phyloP scores from a whole-genome alignment of 306 rosid species.

The Lithocarpus polystachyus region DNA sequence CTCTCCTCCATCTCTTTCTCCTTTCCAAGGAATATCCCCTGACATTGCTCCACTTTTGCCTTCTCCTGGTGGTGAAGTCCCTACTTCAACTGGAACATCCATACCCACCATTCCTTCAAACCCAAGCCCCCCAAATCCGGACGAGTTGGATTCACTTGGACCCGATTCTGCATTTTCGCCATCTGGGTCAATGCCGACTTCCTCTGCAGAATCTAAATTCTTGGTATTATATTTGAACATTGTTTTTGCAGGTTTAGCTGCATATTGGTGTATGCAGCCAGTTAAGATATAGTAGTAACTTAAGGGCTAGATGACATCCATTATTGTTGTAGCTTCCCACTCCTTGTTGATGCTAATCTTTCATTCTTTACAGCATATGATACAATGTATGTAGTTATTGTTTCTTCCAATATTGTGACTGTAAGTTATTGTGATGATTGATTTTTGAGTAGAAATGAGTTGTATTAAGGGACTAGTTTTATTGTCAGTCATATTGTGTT shows the following conservation, averaged over 20 bases:
- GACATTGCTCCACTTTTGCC: constrained; percentile 90
- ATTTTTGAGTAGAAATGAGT: not conserved
- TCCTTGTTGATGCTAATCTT: constrained; percentile 26
- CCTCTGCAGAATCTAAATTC: constrained; percentile 38
- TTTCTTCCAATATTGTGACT: not conserved
- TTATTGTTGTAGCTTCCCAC: constrained; percentile 8
- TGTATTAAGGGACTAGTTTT: not conserved
- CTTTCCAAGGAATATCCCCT: constrained; percentile 60
- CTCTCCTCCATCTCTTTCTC: constrained; percentile 31
- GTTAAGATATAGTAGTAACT: constrained; percentile 32
- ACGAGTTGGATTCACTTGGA: constrained; percentile 44
- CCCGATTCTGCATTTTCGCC: constrained; percentile 63
- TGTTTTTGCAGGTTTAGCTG: constrained; percentile 44
- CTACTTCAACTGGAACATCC: constrained; percentile 55
- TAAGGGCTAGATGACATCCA: constrained; percentile 29
- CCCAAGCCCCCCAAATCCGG: constrained; percentile 90
- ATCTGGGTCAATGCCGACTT: constrained; percentile 45
- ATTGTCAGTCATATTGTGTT: constrained; percentile 16
- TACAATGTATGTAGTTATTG: constrained; percentile 17
- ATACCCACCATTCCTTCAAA: constrained; percentile 80
- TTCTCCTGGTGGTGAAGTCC: constrained; percentile 60
- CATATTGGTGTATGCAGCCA: constrained; percentile 29
- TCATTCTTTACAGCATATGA: constrained; percentile 32
- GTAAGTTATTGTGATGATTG: not conserved
- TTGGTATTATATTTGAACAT: constrained; percentile 18